Percentiles rank a stretch among this genome's conserved stretches.
These are phyloP conservation scores for Malassezia vespertilionis DNA, from an alignment of 1,284 basidiomycete species.

Conservation along the genomic window DNA sequence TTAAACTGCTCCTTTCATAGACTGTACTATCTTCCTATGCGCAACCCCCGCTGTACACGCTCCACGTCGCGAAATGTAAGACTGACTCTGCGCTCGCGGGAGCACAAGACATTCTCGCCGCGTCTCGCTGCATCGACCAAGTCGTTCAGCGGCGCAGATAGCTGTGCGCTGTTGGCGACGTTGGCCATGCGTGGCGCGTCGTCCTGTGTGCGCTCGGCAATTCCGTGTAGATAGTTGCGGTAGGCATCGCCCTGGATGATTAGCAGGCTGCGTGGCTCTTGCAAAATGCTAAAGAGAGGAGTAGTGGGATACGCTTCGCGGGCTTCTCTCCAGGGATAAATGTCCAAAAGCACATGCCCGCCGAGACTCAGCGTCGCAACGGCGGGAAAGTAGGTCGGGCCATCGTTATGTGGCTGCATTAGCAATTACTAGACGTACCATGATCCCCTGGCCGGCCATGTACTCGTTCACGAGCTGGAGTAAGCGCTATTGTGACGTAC, in stretches of 20 bases:
- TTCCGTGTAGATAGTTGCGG: slow-evolving; percentile 44
- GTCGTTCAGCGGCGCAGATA: slow-evolving; percentile 15
- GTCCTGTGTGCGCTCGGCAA: slow-evolving; percentile 50
- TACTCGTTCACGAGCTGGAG: slow-evolving; percentile 55
- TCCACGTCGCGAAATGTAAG: slow-evolving; percentile 73
- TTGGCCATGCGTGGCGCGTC: slow-evolving; percentile 17
- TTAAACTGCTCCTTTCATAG: slow-evolving; percentile 30
- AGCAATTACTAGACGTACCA: slow-evolving; percentile 48
- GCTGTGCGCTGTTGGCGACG: slow-evolving; percentile 21
- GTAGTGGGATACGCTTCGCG: slow-evolving; percentile 21
- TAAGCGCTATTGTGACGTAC: slow-evolving; percentile 60
- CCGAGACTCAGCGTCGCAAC: slow-evolving; percentile 81
- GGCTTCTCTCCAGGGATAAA: slow-evolving; percentile 53
- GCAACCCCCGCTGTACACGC: slow-evolving; percentile 6
- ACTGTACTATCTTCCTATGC: neutral
- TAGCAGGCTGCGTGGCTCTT: slow-evolving; percentile 40
- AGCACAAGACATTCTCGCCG: slow-evolving; percentile 47
- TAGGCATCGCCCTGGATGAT: slow-evolving; percentile 37
- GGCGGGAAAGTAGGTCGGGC: slow-evolving; percentile 71
- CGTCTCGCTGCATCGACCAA: neutral
- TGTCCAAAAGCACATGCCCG: slow-evolving; percentile 70
- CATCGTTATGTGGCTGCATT: slow-evolving; percentile 77
- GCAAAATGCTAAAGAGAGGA: slow-evolving; percentile 38
- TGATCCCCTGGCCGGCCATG: slow-evolving; percentile 74
- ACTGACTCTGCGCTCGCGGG: slow-evolving; percentile 61